Evolutionary conservation across 768 basidiomycete species (phyloP).

Genomic region (Suillus subalutaceus): DNA sequence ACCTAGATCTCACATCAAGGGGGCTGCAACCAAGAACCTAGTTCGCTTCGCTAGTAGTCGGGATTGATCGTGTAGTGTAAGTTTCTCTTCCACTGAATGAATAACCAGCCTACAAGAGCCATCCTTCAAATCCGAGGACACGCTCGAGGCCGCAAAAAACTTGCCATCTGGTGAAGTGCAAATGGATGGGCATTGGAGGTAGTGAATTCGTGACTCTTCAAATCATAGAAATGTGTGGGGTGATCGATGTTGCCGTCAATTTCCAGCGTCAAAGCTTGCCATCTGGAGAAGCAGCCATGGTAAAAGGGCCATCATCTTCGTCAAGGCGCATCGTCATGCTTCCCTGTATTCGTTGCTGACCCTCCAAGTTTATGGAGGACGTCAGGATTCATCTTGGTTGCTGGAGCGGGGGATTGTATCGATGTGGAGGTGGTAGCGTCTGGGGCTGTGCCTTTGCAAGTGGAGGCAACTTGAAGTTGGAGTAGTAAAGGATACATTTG

Average conservation of each 20-base stretch:
- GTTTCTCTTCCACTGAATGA: neutral
- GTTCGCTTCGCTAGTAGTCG: neutral
- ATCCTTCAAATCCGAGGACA: constrained; percentile 2
- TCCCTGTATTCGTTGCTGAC: neutral
- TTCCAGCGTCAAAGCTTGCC: neutral
- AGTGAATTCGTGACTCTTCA: neutral
- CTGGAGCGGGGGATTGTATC: too few species aligned
- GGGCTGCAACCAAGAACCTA: neutral
- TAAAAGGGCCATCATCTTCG: neutral
- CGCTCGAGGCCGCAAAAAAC: neutral
- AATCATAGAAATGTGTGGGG: constrained; percentile 1
- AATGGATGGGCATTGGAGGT: neutral
- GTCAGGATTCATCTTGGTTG: too few species aligned
- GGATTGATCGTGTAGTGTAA: neutral
- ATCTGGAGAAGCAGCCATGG: neutral
- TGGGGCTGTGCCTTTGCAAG: too few species aligned
- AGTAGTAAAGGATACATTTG: too few species aligned
- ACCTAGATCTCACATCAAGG: neutral
- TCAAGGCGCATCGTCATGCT: neutral
- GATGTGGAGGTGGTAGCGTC: too few species aligned
- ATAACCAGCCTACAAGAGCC: neutral
- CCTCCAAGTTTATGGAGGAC: too few species aligned
- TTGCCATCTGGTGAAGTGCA: neutral
- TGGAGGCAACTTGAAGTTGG: too few species aligned
- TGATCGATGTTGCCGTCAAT: neutral